Percentiles rank a stretch among this genome's conserved stretches.
These are phyloP conservation scores for Caloboletus inedulis DNA, from an alignment of 1,284 basidiomycete species.

Conservation along the genomic window DNA sequence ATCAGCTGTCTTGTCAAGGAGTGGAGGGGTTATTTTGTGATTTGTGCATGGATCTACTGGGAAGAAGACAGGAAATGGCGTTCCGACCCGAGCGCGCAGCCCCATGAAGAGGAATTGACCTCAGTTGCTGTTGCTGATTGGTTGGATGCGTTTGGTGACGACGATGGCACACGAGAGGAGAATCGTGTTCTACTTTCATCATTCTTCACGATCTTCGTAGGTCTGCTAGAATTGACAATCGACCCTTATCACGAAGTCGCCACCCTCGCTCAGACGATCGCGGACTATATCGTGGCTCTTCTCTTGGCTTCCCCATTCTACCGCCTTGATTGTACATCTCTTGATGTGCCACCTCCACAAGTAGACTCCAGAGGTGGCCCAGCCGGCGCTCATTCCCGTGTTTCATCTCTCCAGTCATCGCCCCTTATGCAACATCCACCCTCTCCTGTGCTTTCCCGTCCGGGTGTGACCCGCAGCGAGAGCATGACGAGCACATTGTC, in stretches of 20 bases:
- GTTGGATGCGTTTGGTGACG: slow-evolving; percentile 64
- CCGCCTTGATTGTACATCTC: slow-evolving; percentile 62
- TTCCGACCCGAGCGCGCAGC: slow-evolving; percentile 30
- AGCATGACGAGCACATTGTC: slow-evolving; percentile 60
- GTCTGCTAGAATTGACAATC: slow-evolving; percentile 86
- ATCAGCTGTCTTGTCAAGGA: slow-evolving; percentile 93
- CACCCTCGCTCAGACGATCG: slow-evolving; percentile 84
- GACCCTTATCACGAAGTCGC: slow-evolving; percentile 95
- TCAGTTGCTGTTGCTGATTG: slow-evolving; percentile 74
- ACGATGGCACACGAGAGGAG: slow-evolving; percentile 69
- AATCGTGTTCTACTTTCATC: slow-evolving; percentile 83
- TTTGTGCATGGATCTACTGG: slow-evolving; percentile 95
- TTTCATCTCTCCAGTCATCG: slow-evolving; percentile 50
- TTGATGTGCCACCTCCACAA: slow-evolving; percentile 48
- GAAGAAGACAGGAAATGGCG: slow-evolving; percentile 75
- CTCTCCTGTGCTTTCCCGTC: slow-evolving; percentile 42
- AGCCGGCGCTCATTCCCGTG: slow-evolving; percentile 45
- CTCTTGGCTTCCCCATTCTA: slow-evolving; percentile 87
- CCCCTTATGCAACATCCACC: slow-evolving; percentile 36
- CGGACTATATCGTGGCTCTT: slow-evolving; percentile 90
- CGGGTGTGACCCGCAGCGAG: slow-evolving; percentile 53
- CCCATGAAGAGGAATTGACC: slow-evolving; percentile 63
- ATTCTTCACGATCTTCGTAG: slow-evolving; percentile 90
- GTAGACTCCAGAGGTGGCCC: slow-evolving; percentile 25
- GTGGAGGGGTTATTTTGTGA: slow-evolving; percentile 94